Percentiles rank a stretch among this genome's conserved stretches.
Conservation (phyloP, 768 basidiomycete genomes). For the Daedalea quercina region DNA sequence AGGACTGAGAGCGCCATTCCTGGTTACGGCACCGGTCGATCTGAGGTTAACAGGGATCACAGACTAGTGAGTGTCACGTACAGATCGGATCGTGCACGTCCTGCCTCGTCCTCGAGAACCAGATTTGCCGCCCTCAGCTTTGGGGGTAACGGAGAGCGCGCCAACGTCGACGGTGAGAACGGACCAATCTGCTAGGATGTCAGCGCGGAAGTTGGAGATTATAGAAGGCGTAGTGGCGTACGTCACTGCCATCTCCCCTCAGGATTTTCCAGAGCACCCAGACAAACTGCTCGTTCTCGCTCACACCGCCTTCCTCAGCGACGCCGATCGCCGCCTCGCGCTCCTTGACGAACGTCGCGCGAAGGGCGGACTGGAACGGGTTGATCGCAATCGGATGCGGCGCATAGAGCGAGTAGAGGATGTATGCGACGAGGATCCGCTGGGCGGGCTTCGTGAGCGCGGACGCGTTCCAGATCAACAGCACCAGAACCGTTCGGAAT, state of each 20-base stretch:
- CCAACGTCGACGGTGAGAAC: constrained; percentile 70
- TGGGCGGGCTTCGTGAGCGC: constrained; percentile 47
- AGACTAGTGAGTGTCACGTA: constrained; percentile 5
- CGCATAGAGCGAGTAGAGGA: constrained; percentile 74
- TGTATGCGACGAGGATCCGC: constrained; percentile 72
- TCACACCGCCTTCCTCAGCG: constrained; percentile 40
- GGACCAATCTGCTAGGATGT: constrained; percentile 56
- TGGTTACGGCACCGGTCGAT: not conserved
- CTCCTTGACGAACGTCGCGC: constrained; percentile 62
- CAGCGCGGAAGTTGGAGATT: not conserved
- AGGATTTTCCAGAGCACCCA: constrained; percentile 88
- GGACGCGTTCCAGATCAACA: not conserved
- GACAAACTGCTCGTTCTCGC: constrained; percentile 69
- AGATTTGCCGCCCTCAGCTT: constrained; percentile 70
- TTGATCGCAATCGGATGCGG: constrained; percentile 76
- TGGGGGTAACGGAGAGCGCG: constrained; percentile 67
- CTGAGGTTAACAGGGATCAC: not conserved
- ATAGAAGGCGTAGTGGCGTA: constrained; percentile 30
- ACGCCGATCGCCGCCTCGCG: constrained; percentile 51
- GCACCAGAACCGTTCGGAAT: too few species aligned
- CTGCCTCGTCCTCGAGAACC: constrained; percentile 52
- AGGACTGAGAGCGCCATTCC: constrained; percentile 2
- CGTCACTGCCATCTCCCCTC: constrained; percentile 78
- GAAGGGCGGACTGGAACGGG: constrained; percentile 72
- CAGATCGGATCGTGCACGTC: constrained; percentile 13